Base-by-base conservation (phyloP, 306 rosid species). In the Castanea crenata region DNA sequence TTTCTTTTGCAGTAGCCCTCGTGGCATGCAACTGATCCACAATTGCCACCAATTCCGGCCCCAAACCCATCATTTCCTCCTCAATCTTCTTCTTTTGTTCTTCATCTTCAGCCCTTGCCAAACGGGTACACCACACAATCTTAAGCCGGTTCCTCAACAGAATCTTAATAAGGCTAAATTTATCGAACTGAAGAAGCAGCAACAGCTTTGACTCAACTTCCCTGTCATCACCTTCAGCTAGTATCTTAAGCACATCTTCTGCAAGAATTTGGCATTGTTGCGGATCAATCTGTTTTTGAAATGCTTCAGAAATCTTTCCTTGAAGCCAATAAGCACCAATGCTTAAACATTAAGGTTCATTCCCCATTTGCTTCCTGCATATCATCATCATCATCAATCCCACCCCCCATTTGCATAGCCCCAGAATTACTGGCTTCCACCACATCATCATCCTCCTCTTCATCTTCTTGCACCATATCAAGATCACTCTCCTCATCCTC, bases 311-410 rank as follows among this genome's bases (percentile, higher is more conserved):
- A 55, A 95, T 95, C 84, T 93, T 95, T 88, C 99, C 87, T 86
- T 95, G 99, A 73, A 95, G 92, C 99, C 99, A 95, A 82, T 93
- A 95, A 5, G 99, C 99, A 87, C 89, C 98, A 69, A 95, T 93
- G 83, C 90, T 97, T 87, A 93, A 76, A 91, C 99, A 85, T 95
- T 93, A 11, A 95, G 91, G 77, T 81, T 82, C 97, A 89, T 89
- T 16, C 96, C 96, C 91, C 99, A 21, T 90, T 91, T 14, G 89
- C 95, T 29, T 95, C 99, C 61, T 80, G 87, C 96, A 87, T 86
- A 62, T 95, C 96, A 58, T 95, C 98, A 11, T 95, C 98, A 21
- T 95, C 97, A 78, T 95, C 99, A 70, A 92, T 90, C 46, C 97
- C 96, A 72, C 92, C 92, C 20, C 93, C 99, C 97, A 91, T 93